These are phyloP conservation scores for Calocybe gangraenosa DNA, from an alignment of 768 basidiomycete genomes.

Conservation along the genomic window DNA sequence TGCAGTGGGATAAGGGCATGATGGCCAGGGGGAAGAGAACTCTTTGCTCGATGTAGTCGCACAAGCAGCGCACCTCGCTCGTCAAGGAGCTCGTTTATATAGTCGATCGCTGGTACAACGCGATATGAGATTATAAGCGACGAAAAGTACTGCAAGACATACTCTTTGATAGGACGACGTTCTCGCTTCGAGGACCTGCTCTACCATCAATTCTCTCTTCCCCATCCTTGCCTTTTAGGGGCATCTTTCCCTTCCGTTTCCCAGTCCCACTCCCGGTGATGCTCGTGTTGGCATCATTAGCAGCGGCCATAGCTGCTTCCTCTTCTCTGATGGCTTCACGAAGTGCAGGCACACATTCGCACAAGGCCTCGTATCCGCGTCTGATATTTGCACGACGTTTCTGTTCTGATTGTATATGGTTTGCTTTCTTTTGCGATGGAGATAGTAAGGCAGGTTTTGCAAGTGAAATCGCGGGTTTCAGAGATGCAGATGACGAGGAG, in stretches of 20 bases:
- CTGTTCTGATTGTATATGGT: constrained; percentile 93
- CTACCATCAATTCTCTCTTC: constrained; percentile 72
- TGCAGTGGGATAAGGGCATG: constrained; percentile 38
- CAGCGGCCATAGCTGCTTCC: constrained; percentile 46
- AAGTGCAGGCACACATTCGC: constrained; percentile 77
- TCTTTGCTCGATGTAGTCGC: constrained; percentile 58
- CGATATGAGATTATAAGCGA: constrained; percentile 1
- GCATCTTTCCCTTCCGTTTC: constrained; percentile 45
- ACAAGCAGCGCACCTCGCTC: constrained; percentile 54
- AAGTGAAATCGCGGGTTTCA: constrained; percentile 10
- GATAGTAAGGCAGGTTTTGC: constrained; percentile 56
- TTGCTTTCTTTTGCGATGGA: constrained; percentile 85
- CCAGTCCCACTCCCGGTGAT: constrained; percentile 20
- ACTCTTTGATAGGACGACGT: constrained; percentile 87
- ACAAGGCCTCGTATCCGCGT: constrained; percentile 83
- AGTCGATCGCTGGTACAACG: constrained; percentile 69
- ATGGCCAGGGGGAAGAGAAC: constrained; percentile 54
- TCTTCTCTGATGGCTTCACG: constrained; percentile 77
- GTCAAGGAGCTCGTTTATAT: constrained; percentile 63
- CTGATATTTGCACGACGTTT: constrained; percentile 91
- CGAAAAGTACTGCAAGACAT: constrained; percentile 25
- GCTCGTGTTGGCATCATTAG: constrained; percentile 16
- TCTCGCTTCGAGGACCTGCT: constrained; percentile 88
- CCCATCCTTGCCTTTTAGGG: constrained; percentile 35
- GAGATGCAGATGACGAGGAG: constrained; percentile 5